Evolutionary conservation across 257 asterid genomes (phyloP), one percentile per base, ranked within the genome.

Genomic region (Penstemon davidsonii): DNA sequence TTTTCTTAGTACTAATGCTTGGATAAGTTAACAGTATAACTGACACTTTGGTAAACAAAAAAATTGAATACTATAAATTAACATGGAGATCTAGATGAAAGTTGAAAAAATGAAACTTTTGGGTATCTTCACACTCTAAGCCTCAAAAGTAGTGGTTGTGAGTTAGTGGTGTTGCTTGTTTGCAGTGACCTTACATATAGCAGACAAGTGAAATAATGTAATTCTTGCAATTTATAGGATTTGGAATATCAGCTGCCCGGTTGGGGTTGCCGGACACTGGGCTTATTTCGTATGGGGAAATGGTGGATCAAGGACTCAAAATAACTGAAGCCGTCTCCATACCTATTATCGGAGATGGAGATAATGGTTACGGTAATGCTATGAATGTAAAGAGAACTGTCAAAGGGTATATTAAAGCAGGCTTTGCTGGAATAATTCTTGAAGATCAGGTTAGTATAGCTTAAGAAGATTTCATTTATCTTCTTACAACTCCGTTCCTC

Each of bases 381-480:
- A 87, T 92, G 97, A 92, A 90, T 75, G 97, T 89, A 59, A 92
- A 90, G 85, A 87, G 98, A 83, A 87, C 98, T 63, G 87, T 87
- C 77, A 83, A 56, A 78, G 97, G 95, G 75, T 92, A 87, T 73
- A 88, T 92, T 46, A 81, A 67, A 66, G 95, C 97, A 55, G 98
- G 97, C 53, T 92, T 87, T 80, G 97, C 95, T 7, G 98, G 98
- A 80, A 79, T 92, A 65, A 80, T 92, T 75, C 95, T 92, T 62
- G 98, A 92, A 84, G 97, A 89, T 76, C 98, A 92, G 97, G 98
- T 92, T 71, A 71, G 67, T 12, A 55, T 50, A 33, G 5, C 69
- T 70, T 39, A 46, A 58, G 5, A 56, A 15, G 9, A 11, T 53
- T 18, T 37, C 4, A 55, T 9, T 55, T 55, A 5, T 55, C 37